Evolutionary conservation across 805 yeast species (phyloP).

Genomic region (Pichia pseudocactophila): DNA sequence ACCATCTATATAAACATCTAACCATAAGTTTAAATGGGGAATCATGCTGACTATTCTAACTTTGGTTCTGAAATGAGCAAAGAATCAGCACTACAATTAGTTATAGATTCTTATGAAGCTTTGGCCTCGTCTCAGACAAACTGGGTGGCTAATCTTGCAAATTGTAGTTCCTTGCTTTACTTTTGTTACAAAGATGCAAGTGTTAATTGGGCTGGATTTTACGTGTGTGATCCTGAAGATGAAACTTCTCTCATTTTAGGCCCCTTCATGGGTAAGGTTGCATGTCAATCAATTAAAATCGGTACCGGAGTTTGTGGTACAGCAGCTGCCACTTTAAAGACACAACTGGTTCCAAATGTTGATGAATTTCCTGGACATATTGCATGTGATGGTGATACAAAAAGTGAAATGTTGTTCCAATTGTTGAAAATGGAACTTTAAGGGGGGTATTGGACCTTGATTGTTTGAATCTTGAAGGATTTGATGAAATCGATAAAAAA

Average conservation of each 20-base stretch:
- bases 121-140: constrained; percentile 53
- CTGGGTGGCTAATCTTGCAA: constrained; percentile 88
- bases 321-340: constrained; percentile 50
- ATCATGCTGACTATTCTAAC: constrained; percentile 71
- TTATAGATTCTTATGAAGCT: constrained; percentile 57
- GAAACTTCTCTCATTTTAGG: constrained; percentile 56
- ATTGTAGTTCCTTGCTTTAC: constrained; percentile 83
- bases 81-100: constrained; percentile 47
- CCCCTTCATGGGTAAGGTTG: constrained; percentile 95
- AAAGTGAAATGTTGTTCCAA: constrained; percentile 89
- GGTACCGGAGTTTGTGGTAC: constrained; percentile 92
- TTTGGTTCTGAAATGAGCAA: constrained; percentile 34
- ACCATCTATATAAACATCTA: too few species aligned
- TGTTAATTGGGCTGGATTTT: constrained; percentile 94
- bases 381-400: constrained; percentile 94
- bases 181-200: constrained; percentile 58
- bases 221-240: constrained; percentile 39
- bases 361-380: constrained; percentile 82
- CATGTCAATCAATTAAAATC: constrained; percentile 72
- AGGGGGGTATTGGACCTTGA: constrained; percentile 85
- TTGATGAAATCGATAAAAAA: constrained; percentile 51
- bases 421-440: constrained; percentile 34
- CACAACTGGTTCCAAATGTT: constrained; percentile 77
- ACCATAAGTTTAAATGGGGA: constrained; percentile 14
- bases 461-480: constrained; percentile 56